These are phyloP conservation scores for Apiotrichum brassicae DNA, from an alignment of 1,284 basidiomycete genomes.

Conservation along the genomic window DNA sequence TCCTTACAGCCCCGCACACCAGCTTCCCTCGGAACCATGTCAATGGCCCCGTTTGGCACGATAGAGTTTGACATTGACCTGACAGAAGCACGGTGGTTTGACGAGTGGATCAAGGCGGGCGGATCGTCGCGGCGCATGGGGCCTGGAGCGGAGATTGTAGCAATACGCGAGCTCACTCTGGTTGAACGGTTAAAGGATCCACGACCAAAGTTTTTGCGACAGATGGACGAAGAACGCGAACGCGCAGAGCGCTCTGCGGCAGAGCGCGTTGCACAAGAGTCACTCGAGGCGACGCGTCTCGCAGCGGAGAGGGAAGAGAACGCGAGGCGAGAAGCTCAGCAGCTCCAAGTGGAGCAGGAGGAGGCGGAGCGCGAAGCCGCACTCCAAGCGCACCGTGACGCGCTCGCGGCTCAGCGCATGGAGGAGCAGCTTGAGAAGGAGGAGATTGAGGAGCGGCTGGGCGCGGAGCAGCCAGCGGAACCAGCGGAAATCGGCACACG, in stretches of 20 bases:
- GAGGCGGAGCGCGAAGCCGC: not conserved
- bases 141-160: constrained; percentile 10
- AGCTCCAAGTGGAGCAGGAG: not conserved
- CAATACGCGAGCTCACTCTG: constrained; percentile 29
- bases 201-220: constrained; percentile 27
- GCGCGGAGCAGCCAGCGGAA: not conserved
- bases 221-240: constrained; percentile 20
- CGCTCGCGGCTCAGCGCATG: not conserved
- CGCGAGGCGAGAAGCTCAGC: not conserved
- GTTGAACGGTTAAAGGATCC: constrained; percentile 26
- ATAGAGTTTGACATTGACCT: constrained; percentile 46
- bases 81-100: constrained; percentile 36
- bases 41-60: constrained; percentile 33
- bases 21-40: constrained; percentile 8
- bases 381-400: not conserved
- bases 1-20: constrained; percentile 21
- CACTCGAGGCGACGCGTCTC: not conserved
- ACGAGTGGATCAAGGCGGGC: constrained; percentile 25
- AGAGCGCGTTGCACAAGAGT: not conserved
- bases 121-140: constrained; percentile 10
- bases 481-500: too few species aligned
- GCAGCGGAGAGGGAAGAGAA: not conserved
- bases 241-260: not conserved
- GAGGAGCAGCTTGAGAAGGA: not conserved
- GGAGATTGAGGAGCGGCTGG: not conserved